Conservation (phyloP, 768 basidiomycete species). For the Lepiota brunneoincarnata region DNA sequence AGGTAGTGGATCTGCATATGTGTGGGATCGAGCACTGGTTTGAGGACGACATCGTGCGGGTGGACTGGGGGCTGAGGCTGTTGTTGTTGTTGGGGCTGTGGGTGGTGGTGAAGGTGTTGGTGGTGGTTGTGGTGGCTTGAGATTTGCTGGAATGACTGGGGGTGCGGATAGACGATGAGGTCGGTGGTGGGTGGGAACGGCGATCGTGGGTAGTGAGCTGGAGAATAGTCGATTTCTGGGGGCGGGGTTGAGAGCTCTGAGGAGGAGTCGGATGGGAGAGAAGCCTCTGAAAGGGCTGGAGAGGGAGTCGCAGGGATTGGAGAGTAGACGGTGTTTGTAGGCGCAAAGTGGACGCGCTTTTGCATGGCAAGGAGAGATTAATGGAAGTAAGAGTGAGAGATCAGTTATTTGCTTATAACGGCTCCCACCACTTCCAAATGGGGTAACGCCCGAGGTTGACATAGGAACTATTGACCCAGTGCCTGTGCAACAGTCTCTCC, state of each 20-base stretch:
- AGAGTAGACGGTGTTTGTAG: conserved; percentile 34
- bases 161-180: conserved; percentile 23
- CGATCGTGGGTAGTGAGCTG: conserved; percentile 26
- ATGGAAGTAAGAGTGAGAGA: conserved; percentile 16
- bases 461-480: neutral
- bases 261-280: conserved; percentile 34
- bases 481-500: neutral
- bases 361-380: conserved; percentile 21
- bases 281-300: conserved; percentile 32
- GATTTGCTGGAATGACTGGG: neutral
- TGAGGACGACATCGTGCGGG: neutral
- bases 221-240: conserved; percentile 20
- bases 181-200: conserved; percentile 26
- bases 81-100: too few species aligned
- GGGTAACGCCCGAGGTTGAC: conserved; percentile 2
- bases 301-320: conserved; percentile 33
- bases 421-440: neutral
- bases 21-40: conserved; percentile 10
- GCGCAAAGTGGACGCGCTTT: conserved; percentile 42
- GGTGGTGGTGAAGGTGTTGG: neutral
- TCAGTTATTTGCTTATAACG: neutral
- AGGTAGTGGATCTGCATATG: conserved; percentile 36
- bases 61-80: neutral
- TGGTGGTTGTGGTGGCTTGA: too few species aligned
- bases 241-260: conserved; percentile 37